These are phyloP conservation scores for Aurantiochytrium sp. DNA, from an alignment of 108 stramenopile genomes.

Conservation along the genomic window DNA sequence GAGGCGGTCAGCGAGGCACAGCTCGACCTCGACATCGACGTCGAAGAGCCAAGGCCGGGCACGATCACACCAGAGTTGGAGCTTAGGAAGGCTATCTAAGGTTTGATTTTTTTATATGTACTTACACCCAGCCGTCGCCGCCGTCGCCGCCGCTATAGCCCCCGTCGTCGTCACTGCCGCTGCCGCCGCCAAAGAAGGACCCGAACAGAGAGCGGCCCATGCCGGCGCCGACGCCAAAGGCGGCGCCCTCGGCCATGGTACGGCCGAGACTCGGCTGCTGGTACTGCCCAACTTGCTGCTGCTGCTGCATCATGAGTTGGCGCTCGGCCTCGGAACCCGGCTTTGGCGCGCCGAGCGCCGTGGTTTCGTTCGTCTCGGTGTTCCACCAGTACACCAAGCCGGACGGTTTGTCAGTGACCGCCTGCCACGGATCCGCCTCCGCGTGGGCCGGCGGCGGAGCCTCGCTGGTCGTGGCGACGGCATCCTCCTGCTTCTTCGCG, in stretches of 20 bases:
- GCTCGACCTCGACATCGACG: too few species aligned
- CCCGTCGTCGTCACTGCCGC: neutral
- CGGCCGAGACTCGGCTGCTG: constrained; percentile 18
- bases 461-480: neutral
- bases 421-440: constrained; percentile 9
- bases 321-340: neutral
- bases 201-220: constrained; percentile 18
- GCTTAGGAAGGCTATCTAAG: too few species aligned
- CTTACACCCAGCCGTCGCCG: neutral
- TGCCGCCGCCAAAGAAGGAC: constrained; percentile 7
- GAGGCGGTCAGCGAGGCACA: too few species aligned
- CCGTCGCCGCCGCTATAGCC: neutral
- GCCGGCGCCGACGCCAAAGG: constrained; percentile 18
- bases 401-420: neutral
- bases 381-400: constrained; percentile 27
- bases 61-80: too few species aligned
- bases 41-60: too few species aligned
- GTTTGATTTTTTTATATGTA: too few species aligned
- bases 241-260: constrained; percentile 25
- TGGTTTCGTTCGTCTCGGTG: constrained; percentile 24
- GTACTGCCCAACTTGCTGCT: neutral
- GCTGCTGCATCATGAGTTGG: neutral
- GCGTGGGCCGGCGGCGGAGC: neutral
- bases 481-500: neutral
- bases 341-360: neutral